Evolutionary conservation across 768 basidiomycete genomes (phyloP), one percentile per base, ranked within the genome.

Genomic region (Pisolithus tinctorius): DNA sequence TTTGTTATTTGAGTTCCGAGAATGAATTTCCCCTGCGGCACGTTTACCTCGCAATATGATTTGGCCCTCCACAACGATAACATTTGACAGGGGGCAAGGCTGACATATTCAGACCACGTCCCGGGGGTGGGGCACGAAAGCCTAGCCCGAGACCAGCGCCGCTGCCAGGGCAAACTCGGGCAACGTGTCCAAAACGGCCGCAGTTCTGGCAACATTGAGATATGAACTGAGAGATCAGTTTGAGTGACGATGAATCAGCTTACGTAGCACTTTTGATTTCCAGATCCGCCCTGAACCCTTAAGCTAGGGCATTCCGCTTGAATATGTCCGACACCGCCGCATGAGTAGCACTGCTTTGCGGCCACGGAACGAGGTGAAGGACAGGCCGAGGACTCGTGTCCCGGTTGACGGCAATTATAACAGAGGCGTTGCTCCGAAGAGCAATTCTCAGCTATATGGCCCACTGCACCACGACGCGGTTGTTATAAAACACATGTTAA

Each of bases 371-470:
- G 81, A 37, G 92, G 91, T 58, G 82, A 82, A 38, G 90, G 86
- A 66, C 93, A 94, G 50, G 86, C 82, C 50, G 88, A 84, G 17
- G 88, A 91, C 69, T 94, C 92, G 60, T 94, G 93, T 38, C 93
- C 93, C n/a, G 91, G 87, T 66, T 93, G 88, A 58, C 89, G 84
- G 68, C 93, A 95, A 66, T 94, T 95, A 73, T 93, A 95, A 72
- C 93, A 95, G 53, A 95, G 80, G 60, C 90, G 82, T 67, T 88
- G 82, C 61, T 88, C 87, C 56, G 88, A 89, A 43, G 89, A 79
- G 66, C 92, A 95, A 61, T 86, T 88, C 76, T 92, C 90, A 61
- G 92, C 92, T 62, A 94, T 88, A 68, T 95, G 92, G 45, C 92
- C 92, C 65, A 93, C 92, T 93, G 59, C 11, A 50, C 46, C 36